phyloP scores from a whole-genome alignment of 331 rosid genomes.

The Rhamnella rubrinervis region DNA sequence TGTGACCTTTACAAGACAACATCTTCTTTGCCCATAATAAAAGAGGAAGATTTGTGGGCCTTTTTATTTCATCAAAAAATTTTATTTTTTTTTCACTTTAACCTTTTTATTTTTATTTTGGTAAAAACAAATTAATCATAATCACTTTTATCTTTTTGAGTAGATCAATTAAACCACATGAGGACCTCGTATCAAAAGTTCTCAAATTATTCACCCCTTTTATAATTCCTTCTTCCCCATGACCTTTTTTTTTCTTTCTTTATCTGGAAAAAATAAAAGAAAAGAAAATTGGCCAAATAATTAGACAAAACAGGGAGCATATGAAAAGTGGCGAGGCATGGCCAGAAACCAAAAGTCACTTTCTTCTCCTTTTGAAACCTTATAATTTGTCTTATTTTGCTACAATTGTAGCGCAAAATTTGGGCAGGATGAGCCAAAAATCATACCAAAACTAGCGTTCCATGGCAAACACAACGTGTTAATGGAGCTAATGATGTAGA shows the following conservation, averaged over 20 bases:
- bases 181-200: too few relatives aligned
- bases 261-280: too few relatives aligned
- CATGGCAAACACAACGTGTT: too few relatives aligned
- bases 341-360: background rate
- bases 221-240: too few relatives aligned
- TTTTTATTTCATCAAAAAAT: background rate
- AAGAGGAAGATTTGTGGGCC: background rate
- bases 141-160: too few relatives aligned
- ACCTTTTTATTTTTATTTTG: background rate
- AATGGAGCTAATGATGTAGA: background rate
- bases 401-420: background rate
- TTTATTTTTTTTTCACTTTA: background rate
- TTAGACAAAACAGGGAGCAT: too few relatives aligned
- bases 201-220: too few relatives aligned
- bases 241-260: too few relatives aligned
- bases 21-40: constrained; percentile 16
- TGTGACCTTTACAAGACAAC: constrained; percentile 11
- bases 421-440: background rate
- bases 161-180: too few relatives aligned
- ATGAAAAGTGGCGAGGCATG: too few relatives aligned
- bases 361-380: background rate
- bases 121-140: too few relatives aligned
- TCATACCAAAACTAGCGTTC: background rate
- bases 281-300: too few relatives aligned
- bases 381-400: background rate